phyloP scores from a whole-genome alignment of 306 rosid species.

The Casuarina glauca region DNA sequence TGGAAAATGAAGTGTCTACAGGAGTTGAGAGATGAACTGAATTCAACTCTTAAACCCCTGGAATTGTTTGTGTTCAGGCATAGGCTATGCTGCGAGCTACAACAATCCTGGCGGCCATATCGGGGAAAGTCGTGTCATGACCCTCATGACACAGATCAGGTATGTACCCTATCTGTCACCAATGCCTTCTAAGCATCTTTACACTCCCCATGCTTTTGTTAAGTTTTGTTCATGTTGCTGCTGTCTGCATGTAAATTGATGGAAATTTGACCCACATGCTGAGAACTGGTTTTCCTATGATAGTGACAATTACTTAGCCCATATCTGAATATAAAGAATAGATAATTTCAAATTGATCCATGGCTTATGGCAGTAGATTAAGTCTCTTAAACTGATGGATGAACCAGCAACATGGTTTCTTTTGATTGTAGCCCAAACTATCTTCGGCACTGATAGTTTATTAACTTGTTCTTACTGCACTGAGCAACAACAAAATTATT shows the following conservation, averaged over 20 bases:
- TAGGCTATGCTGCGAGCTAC: conserved; percentile 49
- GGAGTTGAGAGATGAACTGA: conserved; percentile 7
- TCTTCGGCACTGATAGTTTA: not conserved
- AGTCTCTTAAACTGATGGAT: not conserved
- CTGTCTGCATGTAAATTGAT: not conserved
- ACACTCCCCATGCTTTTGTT: not conserved
- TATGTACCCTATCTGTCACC: conserved; percentile 18
- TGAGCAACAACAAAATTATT: not conserved
- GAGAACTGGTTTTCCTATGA: not conserved
- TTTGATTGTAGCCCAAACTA: not conserved
- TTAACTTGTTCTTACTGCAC: not conserved
- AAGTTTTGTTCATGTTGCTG: not conserved
- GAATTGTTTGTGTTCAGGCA: conserved; percentile 43
- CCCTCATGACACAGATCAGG: conserved; percentile 60
- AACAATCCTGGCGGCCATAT: conserved; percentile 52
- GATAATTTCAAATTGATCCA: not conserved
- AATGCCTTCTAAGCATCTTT: not conserved
- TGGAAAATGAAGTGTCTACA: conserved; percentile 8
- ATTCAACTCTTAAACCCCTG: conserved; percentile 8
- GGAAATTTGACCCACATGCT: not conserved
- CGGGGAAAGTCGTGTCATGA: conserved; percentile 52
- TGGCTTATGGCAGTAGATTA: not conserved
- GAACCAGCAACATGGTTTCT: not conserved
- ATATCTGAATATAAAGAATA: not conserved
- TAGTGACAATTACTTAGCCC: not conserved